Evolutionary conservation across 2,329 filamentous ascomycete genomes (phyloP), one percentile per base, ranked within the genome.

Genomic region (Pseudogymnoascus sp.): DNA sequence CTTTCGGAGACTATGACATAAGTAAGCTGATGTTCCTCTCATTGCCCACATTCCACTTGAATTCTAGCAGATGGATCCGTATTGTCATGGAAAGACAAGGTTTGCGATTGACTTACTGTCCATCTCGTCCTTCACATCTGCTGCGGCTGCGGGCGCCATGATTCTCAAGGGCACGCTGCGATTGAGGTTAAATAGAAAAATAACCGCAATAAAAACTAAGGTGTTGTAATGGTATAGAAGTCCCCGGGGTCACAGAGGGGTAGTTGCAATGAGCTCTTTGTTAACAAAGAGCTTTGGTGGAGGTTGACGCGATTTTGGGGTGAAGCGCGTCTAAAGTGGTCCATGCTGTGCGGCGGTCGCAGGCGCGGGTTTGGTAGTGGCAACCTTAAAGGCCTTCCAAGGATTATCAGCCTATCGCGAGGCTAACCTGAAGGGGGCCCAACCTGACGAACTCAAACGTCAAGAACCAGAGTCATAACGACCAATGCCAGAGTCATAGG

Each of bases 1-100:
- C 86, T 82, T 57, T 82, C 74, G 71, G 69, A 71, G 62, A 67
- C 77, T 76, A 81, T 77, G 38, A 33, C 78, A 77, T 70, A 79
- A 80, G 64, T 67, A 61, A 67, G 66, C 63, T 62, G 28, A 60
- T 33, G 62, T 4, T 19, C 28, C 13, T 47, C 40, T 17, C n/a
- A 33, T 42, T 35, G 19, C 23, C 17, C 47, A 50, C 26, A 47
- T 64, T 66, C 59, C 35, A 3, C 60, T 28, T n/a, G 63, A 65
- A 64, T 62, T 26, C 40, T 13, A 26, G 19, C n/a, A 33, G 4
- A 40, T 13, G 21, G 11, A 8, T 13, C 40, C 15, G 15, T 13
- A 19, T 33, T 33, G 10, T 21, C 9, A 28, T 28, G 13, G 40
- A 33, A 68, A 64, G 57, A 47, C 63, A 62, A 57, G 21, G 33